Evolutionary conservation across 2,329 filamentous ascomycete genomes (phyloP).

Genomic region (Arthroderma uncinatum): DNA sequence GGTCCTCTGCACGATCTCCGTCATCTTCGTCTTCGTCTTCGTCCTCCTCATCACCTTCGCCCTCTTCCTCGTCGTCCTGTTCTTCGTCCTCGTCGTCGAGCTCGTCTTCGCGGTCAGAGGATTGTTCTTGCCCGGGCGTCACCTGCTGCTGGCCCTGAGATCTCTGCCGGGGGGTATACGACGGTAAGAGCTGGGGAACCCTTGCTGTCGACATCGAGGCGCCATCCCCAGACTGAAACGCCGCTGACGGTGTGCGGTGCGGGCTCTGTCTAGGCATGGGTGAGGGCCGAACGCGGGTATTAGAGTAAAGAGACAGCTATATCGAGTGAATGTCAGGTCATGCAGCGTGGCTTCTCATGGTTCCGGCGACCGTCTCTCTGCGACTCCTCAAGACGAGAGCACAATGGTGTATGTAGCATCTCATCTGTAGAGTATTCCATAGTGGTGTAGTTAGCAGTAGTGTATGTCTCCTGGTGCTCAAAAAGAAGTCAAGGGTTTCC

Average conservation of each 20-base stretch:
- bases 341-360: not conserved
- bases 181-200: conserved; percentile 1
- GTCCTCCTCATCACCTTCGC: conserved; percentile 13
- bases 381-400: not conserved
- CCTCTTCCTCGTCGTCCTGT: conserved; percentile 16
- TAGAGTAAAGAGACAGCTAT: not conserved
- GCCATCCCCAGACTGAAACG: conserved; percentile 14
- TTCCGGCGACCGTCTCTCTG: not conserved
- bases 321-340: not conserved
- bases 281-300: not conserved
- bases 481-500: too few relatives aligned
- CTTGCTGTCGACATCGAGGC: conserved; percentile 13
- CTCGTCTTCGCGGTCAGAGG: not conserved
- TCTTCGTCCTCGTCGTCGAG: not conserved
- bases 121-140: not conserved
- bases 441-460: too few relatives aligned
- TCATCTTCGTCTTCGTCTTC: conserved; percentile 21
- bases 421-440: too few relatives aligned
- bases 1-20: not conserved
- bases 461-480: too few relatives aligned
- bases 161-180: not conserved
- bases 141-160: not conserved
- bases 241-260: conserved; percentile 3
- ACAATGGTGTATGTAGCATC: not conserved
- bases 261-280: conserved; percentile 12